Evolutionary conservation across 192 early-diverging fungal species (phyloP).

Genomic region (Backusella australiensis): DNA sequence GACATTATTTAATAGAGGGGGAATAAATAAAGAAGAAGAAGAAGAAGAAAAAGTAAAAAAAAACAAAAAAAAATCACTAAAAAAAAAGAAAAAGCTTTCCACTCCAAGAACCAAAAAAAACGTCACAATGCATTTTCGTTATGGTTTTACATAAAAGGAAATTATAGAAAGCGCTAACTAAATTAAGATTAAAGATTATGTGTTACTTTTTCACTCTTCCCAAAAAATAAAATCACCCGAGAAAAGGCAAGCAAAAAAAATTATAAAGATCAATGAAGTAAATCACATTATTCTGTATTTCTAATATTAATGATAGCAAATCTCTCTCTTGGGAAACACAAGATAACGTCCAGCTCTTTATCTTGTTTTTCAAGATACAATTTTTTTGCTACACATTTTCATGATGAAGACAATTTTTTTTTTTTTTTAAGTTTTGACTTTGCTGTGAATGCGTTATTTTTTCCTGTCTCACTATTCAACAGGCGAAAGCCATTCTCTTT

Average conservation of each 20-base stretch:
- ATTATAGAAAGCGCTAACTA: neutral
- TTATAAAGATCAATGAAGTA: neutral
- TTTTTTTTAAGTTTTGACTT: neutral
- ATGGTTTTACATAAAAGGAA: neutral
- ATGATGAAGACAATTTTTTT: neutral
- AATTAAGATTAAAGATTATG: neutral
- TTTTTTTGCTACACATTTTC: neutral
- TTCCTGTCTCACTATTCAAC: neutral
- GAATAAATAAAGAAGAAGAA: neutral
- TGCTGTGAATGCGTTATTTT: neutral
- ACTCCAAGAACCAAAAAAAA: neutral
- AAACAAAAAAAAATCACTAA: slow-evolving; percentile 25
- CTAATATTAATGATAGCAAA: neutral
- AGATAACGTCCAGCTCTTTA: neutral
- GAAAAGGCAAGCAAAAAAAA: neutral
- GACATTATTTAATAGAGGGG: neutral
- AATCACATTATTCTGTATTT: neutral
- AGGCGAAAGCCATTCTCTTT: neutral
- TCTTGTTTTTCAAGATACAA: neutral
- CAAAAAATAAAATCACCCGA: neutral
- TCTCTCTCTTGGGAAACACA: neutral
- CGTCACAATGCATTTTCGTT: slow-evolving; percentile 5
- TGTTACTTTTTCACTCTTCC: neutral
- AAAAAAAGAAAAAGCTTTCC: neutral
- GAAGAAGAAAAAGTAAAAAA: neutral